These are phyloP conservation scores for Metschnikowia picachoensis DNA, from an alignment of 805 yeast species.

Conservation along the genomic window DNA sequence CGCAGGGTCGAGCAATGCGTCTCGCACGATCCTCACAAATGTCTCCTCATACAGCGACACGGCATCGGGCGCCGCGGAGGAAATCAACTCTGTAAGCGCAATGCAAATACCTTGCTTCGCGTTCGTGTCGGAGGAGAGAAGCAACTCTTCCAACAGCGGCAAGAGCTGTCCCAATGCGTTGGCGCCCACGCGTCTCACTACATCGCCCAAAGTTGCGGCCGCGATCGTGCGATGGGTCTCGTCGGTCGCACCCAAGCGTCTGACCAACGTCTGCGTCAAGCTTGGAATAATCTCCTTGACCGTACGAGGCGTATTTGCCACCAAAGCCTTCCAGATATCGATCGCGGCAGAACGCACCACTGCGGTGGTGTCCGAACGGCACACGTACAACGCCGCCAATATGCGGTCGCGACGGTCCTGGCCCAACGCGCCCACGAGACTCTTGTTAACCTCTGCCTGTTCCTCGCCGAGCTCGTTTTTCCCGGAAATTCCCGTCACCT, in stretches of 20 bases:
- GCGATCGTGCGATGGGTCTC: constrained; percentile 79
- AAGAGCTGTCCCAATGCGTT: constrained; percentile 78
- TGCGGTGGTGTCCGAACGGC: constrained; percentile 89
- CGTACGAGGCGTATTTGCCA: constrained; percentile 92
- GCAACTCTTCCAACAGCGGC: constrained; percentile 74
- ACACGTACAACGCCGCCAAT: constrained; percentile 80
- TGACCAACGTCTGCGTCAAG: constrained; percentile 73
- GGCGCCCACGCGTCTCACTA: constrained; percentile 90
- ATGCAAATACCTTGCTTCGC: constrained; percentile 95
- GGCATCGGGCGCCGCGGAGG: constrained; percentile 61
- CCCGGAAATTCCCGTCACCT: constrained; percentile 85
- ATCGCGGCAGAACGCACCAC: constrained; percentile 84
- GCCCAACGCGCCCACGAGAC: constrained; percentile 77
- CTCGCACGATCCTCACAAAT: constrained; percentile 72
- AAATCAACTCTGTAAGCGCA: constrained; percentile 82
- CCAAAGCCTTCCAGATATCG: constrained; percentile 95
- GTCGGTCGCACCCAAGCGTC: constrained; percentile 78
- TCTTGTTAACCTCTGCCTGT: constrained; percentile 48
- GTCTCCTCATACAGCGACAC: constrained; percentile 61
- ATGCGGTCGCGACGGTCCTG: constrained; percentile 83
- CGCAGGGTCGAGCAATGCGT: constrained; percentile 72
- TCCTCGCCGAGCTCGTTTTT: constrained; percentile 65
- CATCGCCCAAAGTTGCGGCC: constrained; percentile 89
- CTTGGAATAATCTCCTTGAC: constrained; percentile 88
- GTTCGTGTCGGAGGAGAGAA: constrained; percentile 63